A percentile compares a stretch with the other conserved stretches of the same genome.
phyloP scores from a whole-genome alignment of 495 filamentous ascomycete genomes.

The Penicillium cosmopolitanum region DNA sequence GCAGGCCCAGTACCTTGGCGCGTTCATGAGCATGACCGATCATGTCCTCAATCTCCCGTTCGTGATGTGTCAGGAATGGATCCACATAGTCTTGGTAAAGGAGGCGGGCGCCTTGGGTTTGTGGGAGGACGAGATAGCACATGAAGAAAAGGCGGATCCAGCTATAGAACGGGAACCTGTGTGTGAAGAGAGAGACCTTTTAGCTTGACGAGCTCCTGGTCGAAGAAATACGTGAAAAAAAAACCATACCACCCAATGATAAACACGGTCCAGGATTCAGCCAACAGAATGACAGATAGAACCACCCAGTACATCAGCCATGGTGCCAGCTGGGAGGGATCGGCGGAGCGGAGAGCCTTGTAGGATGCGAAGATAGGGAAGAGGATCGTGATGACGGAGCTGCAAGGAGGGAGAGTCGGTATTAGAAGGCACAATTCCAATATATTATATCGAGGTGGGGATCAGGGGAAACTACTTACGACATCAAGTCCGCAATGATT shows the following conservation, averaged over 20 bases:
- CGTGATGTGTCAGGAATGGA: constrained; percentile 86
- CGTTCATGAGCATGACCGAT: constrained; percentile 82
- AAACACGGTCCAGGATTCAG: constrained; percentile 86
- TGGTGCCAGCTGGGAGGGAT: constrained; percentile 90
- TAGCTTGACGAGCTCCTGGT: neutral
- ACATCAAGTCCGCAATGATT: constrained; percentile 77
- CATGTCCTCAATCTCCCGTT: constrained; percentile 85
- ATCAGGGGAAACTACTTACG: constrained; percentile 54
- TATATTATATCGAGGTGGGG: constrained; percentile 1
- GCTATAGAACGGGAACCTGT: constrained; percentile 89
- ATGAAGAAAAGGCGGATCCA: constrained; percentile 87
- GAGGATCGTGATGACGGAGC: constrained; percentile 84
- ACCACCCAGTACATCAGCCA: constrained; percentile 99
- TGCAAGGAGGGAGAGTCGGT: constrained; percentile 10
- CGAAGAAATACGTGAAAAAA: neutral
- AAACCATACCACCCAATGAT: constrained; percentile 76
- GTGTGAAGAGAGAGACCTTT: constrained; percentile 4
- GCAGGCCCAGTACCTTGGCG: constrained; percentile 74
- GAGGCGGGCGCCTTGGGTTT: constrained; percentile 85
- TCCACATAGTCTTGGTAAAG: constrained; percentile 85
- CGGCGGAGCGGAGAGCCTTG: constrained; percentile 92
- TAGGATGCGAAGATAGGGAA: constrained; percentile 97
- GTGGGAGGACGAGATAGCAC: constrained; percentile 95
- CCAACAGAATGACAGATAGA: constrained; percentile 74
- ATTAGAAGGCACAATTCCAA: no score